Conservation (phyloP, 2,329 filamentous ascomycete species). For the Botrytis tulipae region DNA sequence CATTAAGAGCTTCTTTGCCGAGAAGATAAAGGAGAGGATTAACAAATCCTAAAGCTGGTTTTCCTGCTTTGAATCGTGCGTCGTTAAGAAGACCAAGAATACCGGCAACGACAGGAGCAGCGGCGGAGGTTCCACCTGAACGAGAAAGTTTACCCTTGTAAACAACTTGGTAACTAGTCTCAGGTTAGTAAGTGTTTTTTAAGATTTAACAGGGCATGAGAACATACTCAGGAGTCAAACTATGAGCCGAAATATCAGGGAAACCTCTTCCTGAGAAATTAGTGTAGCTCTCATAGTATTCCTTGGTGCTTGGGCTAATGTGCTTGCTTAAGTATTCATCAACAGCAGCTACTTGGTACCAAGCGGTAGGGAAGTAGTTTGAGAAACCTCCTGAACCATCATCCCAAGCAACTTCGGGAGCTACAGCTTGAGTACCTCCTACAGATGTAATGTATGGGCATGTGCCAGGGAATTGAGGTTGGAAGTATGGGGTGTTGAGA, state of each 20-base stretch:
- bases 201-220: background rate
- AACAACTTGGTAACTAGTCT: constrained; percentile 25
- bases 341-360: constrained; percentile 48
- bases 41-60: constrained; percentile 43
- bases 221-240: constrained; percentile 24
- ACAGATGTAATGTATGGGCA: constrained; percentile 40
- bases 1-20: constrained; percentile 39
- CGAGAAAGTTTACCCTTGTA: constrained; percentile 21
- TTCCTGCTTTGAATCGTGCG: constrained; percentile 51
- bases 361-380: constrained; percentile 47
- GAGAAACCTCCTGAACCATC: constrained; percentile 55
- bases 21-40: constrained; percentile 43
- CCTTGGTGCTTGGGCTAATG: constrained; percentile 39
- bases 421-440: constrained; percentile 31
- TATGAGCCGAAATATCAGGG: constrained; percentile 49
- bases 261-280: constrained; percentile 47
- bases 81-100: constrained; percentile 62
- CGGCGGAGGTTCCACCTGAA: constrained; percentile 52
- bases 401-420: constrained; percentile 43
- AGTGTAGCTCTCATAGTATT: constrained; percentile 47
- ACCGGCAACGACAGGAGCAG: constrained; percentile 54
- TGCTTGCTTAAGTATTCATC: constrained; percentile 42
- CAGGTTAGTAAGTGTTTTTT: background rate
- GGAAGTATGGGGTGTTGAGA: constrained; percentile 52
- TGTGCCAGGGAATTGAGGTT: constrained; percentile 53